Conservation (phyloP, 2,329 filamentous ascomycete species). For the Colletotrichum orbiculare region DNA sequence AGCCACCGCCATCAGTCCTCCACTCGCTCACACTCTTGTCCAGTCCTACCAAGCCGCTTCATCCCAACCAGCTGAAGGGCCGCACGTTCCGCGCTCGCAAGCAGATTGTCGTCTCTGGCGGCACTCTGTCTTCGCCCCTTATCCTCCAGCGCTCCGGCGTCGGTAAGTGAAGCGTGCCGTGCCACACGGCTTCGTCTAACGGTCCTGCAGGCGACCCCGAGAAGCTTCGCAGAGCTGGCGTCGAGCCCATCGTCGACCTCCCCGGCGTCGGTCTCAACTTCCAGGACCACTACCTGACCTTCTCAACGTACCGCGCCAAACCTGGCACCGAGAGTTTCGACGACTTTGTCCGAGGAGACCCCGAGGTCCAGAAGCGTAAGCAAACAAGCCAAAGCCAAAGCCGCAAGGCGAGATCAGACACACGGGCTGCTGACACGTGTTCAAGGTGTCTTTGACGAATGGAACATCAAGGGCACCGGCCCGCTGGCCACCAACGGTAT, state of each 20-base stretch:
- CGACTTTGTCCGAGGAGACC: conserved; percentile 80
- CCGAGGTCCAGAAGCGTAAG: conserved; percentile 74
- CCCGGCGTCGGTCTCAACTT: conserved; percentile 81
- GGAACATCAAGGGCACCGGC: conserved; percentile 82
- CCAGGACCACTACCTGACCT: conserved; percentile 81
- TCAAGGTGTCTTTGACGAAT: conserved; percentile 76
- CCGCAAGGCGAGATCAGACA: too few species aligned
- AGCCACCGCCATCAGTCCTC: not conserved
- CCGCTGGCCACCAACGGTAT: conserved; percentile 83
- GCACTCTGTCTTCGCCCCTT: conserved; percentile 78
- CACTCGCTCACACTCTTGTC: not conserved
- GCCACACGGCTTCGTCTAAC: conserved; percentile 15
- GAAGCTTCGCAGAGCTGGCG: conserved; percentile 75
- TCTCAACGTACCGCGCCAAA: conserved; percentile 77
- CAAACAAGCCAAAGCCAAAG: not conserved
- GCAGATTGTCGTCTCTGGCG: conserved; percentile 78
- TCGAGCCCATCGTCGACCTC: conserved; percentile 76
- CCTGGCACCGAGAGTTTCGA: conserved; percentile 83
- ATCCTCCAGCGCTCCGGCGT: conserved; percentile 82
- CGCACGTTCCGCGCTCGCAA: conserved; percentile 75
- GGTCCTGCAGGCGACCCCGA: conserved; percentile 65
- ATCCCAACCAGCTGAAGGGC: conserved; percentile 61
- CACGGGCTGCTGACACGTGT: conserved; percentile 16
- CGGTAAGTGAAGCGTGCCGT: conserved; percentile 46
- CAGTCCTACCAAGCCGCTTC: conserved; percentile 72